Conservation (phyloP, 257 asterid genomes). For the Lycium ferocissimum region DNA sequence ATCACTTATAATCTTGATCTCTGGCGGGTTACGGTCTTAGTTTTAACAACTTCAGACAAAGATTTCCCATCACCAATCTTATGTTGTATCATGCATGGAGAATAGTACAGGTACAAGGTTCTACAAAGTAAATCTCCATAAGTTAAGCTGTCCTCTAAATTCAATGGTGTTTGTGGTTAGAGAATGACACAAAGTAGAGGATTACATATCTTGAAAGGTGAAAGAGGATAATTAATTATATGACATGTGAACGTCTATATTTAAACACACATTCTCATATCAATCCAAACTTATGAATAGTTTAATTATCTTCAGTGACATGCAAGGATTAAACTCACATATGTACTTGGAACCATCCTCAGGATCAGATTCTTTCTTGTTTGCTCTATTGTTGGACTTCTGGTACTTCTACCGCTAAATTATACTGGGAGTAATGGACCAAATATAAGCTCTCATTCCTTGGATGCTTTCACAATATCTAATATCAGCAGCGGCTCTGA, state of each 20-base stretch:
- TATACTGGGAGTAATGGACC: conserved; percentile 56
- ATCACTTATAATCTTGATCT: neutral
- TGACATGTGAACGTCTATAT: neutral
- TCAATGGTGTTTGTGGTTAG: neutral
- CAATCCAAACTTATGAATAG: neutral
- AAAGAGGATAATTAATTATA: neutral
- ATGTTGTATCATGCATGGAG: neutral
- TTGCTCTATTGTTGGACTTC: conserved; percentile 70
- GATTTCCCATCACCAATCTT: neutral
- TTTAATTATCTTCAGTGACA: neutral
- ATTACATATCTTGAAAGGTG: neutral
- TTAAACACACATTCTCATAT: neutral
- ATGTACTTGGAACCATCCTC: conserved; percentile 39
- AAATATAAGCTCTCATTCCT: conserved; percentile 47
- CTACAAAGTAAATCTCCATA: neutral
- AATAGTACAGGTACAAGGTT: neutral
- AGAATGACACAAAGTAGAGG: neutral
- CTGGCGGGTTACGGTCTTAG: neutral
- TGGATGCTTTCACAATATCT: conserved; percentile 87
- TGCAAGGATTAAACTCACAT: conserved; percentile 23
- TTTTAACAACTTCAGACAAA: neutral
- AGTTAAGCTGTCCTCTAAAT: neutral
- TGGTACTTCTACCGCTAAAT: conserved; percentile 78
- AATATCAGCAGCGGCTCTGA: conserved; percentile 74
- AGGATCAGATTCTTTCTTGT: conserved; percentile 84